Base-by-base conservation (phyloP, 257 asterid species). In the Marsdenia floribunda region DNA sequence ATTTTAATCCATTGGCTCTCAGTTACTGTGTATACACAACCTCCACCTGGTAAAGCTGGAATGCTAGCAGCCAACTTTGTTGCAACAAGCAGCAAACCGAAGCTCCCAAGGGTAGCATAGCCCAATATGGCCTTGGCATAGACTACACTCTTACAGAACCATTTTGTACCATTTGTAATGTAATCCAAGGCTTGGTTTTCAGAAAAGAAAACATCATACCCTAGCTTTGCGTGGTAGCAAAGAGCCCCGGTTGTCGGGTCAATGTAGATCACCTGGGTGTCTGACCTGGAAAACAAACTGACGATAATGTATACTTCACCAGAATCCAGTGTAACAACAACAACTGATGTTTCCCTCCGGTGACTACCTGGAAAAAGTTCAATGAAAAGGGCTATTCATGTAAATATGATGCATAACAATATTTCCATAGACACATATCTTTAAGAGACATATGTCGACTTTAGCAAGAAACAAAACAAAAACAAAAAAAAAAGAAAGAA, bases 231-330 rank as follows among this genome's bases (percentile, higher is more conserved):
- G 59, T 82, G 80, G 72, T 88, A 82, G 68, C 88, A 78, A 81
- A 92, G 93, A 77, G 88, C 88, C 75, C 99, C 99, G 81, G 97
- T 88, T 10, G 99, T 89, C 44, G 99, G 99, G 83, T 94, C 99
- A 82, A 94, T 86, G 83, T 94, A 92, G 85, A 94, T 89, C 85
- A 89, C 96, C 87, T 94, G 99, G 55, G 96, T 92, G 76, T 94
- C 97, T 44, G 82, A 82, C 86, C 90, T 85, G 44, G 95, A 85
- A 75, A 87, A 89, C 87, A 94, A 84, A 85, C 99, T 90, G 77
- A 80, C 87, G 58, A 92, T 61, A 79, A 92, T 87, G 82, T 92
- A 94, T 67, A 92, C 97, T 89, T 94, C 99, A 82, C 90, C 82
- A 68, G 97, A 88, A 69, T 90, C 99, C 85, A 94, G 82, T 42